Evolutionary conservation across 2,329 filamentous ascomycete species (phyloP).

Genomic region (Diaporthe ampelina): DNA sequence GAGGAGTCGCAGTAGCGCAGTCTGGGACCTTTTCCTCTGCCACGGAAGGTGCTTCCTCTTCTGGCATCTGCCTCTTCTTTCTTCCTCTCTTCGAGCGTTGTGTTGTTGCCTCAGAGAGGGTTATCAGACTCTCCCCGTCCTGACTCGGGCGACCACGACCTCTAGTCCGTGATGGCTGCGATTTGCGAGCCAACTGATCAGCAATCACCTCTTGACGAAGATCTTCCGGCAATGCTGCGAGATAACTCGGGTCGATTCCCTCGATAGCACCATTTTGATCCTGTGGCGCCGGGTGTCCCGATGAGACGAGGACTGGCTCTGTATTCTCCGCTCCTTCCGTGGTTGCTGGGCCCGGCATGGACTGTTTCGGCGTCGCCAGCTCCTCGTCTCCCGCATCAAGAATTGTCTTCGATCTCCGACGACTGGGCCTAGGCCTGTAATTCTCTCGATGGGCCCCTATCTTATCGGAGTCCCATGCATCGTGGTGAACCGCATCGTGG

Average conservation of each 20-base stretch:
- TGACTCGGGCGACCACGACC: constrained; percentile 35
- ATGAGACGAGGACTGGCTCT: constrained; percentile 24
- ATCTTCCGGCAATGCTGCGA: constrained; percentile 37
- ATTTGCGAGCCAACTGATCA: constrained; percentile 29
- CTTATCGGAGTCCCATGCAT: constrained; percentile 32
- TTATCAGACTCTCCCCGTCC: neutral
- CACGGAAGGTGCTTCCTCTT: constrained; percentile 22
- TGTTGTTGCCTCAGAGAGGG: constrained; percentile 33
- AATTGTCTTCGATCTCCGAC: constrained; percentile 32
- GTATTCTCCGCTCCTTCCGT: neutral
- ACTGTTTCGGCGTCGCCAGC: neutral
- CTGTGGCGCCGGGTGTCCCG: constrained; percentile 16
- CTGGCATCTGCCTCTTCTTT: constrained; percentile 46
- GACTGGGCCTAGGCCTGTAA: constrained; percentile 34
- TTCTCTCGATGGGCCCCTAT: constrained; percentile 26
- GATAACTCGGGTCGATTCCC: constrained; percentile 35
- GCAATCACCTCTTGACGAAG: constrained; percentile 39
- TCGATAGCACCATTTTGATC: neutral
- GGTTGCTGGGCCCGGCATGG: constrained; percentile 34
- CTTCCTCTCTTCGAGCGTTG: constrained; percentile 49
- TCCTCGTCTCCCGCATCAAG: constrained; percentile 21
- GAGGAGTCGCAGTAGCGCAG: neutral
- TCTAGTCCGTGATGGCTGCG: constrained; percentile 40
- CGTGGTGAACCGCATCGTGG: constrained; percentile 7
- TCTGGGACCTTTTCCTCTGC: constrained; percentile 33